phyloP scores from a whole-genome alignment of 108 stramenopile species.

The Seminavis robusta region DNA sequence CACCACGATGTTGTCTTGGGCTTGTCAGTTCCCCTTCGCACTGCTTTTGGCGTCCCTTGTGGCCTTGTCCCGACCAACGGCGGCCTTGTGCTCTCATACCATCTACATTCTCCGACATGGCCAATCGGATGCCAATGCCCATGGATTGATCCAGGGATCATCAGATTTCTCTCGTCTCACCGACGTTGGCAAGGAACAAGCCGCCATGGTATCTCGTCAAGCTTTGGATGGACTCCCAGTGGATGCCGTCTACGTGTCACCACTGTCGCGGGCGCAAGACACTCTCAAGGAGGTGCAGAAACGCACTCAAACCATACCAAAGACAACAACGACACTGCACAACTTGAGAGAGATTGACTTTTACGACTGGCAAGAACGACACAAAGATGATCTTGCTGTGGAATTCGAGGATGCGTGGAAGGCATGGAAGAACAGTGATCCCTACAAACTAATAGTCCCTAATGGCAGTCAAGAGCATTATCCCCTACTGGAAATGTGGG shows the following conservation, averaged over 20 bases:
- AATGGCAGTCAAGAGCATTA: conserved; percentile 1
- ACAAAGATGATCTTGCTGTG: conserved; percentile 11
- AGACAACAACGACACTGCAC: conserved; percentile 4
- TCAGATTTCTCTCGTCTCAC: conserved; percentile 37
- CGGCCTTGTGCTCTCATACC: too few relatives aligned
- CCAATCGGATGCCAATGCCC: conserved; percentile 39
- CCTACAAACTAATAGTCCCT: conserved; percentile 14
- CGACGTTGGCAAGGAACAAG: conserved; percentile 29
- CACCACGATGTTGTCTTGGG: too few relatives aligned
- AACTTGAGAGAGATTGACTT: conserved; percentile 45
- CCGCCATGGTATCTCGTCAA: conserved; percentile 1
- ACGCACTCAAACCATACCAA: not conserved
- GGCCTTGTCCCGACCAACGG: too few relatives aligned
- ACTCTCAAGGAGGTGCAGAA: conserved; percentile 13
- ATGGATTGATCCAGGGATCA: conserved; percentile 31
- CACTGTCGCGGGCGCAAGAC: conserved; percentile 28
- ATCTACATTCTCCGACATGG: conserved; percentile 47
- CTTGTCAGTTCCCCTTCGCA: too few relatives aligned
- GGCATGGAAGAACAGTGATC: conserved; percentile 34
- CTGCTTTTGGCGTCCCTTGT: too few relatives aligned
- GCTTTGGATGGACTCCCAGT: conserved; percentile 5
- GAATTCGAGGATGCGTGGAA: conserved; percentile 21
- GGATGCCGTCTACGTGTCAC: conserved; percentile 18
- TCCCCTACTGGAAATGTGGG: conserved; percentile 33
- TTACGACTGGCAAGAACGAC: conserved; percentile 36